Evolutionary conservation across 2,329 filamentous ascomycete genomes (phyloP).

Genomic region (Beauveria australis): DNA sequence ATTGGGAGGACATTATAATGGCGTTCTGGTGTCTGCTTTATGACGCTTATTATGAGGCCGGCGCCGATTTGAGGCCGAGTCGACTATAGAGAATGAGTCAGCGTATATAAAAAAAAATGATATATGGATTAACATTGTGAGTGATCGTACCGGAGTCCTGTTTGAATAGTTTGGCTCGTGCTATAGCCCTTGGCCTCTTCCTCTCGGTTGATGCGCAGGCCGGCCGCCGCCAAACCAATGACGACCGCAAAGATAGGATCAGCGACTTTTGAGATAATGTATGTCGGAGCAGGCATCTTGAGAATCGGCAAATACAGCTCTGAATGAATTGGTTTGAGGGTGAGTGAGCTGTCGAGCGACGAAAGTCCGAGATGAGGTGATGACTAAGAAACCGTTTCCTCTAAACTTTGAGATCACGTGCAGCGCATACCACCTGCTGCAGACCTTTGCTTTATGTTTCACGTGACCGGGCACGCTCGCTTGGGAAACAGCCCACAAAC

Average conservation of each 20-base stretch:
- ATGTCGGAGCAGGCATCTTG: constrained; percentile 44
- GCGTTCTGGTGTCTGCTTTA: neutral
- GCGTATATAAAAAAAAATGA: constrained; percentile 5
- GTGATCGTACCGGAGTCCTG: constrained; percentile 31
- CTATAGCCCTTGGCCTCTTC: constrained; percentile 50
- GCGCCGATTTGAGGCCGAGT: constrained; percentile 18
- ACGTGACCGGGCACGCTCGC: constrained; percentile 30
- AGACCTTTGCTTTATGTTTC: constrained; percentile 5
- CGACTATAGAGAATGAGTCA: constrained; percentile 19
- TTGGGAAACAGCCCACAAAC: constrained; percentile 34
- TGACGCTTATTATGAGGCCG: constrained; percentile 6
- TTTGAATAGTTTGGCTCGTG: constrained; percentile 40
- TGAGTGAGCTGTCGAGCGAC: too few relatives aligned
- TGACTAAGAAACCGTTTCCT: neutral
- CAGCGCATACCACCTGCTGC: neutral
- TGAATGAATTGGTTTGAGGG: neutral
- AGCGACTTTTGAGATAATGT: constrained; percentile 51
- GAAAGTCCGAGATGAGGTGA: neutral
- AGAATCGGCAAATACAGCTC: neutral
- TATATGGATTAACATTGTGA: neutral
- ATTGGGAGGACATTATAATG: constrained; percentile 1
- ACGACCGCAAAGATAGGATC: constrained; percentile 52
- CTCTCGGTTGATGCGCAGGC: constrained; percentile 50
- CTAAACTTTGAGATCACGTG: neutral
- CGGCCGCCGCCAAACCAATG: constrained; percentile 48